These are phyloP conservation scores for Trichaptum fuscoviolaceum DNA, from an alignment of 768 basidiomycete species.

Conservation along the genomic window DNA sequence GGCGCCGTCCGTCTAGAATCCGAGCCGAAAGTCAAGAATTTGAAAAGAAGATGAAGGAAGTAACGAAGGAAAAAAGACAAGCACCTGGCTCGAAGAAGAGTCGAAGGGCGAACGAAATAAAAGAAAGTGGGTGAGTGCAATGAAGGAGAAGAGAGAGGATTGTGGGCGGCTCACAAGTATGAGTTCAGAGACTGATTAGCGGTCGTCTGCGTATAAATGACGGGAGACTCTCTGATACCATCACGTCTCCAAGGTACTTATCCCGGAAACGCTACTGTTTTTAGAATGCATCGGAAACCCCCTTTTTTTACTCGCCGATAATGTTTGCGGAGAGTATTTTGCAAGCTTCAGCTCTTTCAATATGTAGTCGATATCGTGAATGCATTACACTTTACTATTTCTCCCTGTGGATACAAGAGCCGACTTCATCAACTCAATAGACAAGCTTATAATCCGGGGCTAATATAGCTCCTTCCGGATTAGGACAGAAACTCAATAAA, in stretches of 20 bases:
- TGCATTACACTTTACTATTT: no score
- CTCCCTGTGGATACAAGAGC: no score
- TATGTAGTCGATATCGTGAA: no score
- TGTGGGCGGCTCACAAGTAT: background rate
- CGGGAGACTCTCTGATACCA: background rate
- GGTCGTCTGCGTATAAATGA: constrained; percentile 1
- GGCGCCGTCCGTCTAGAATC: background rate
- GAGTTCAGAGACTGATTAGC: background rate
- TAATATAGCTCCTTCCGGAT: no score
- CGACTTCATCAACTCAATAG: no score
- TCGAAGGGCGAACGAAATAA: constrained; percentile 4
- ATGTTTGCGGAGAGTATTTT: no score
- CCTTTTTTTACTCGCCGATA: no score
- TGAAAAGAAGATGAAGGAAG: background rate
- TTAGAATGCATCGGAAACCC: no score
- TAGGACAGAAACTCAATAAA: no score
- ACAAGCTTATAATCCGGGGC: no score
- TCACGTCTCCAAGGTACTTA: background rate
- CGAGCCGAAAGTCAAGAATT: background rate
- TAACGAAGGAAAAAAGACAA: constrained; percentile 1
- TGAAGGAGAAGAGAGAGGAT: background rate
- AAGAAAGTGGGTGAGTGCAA: constrained; percentile 4
- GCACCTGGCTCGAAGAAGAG: constrained; percentile 5
- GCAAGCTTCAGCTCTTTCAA: no score
- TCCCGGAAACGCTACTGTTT: background rate